These are phyloP conservation scores for Amoebophrya sp. DNA, from an alignment of 169 alveolate species.

Conservation along the genomic window DNA sequence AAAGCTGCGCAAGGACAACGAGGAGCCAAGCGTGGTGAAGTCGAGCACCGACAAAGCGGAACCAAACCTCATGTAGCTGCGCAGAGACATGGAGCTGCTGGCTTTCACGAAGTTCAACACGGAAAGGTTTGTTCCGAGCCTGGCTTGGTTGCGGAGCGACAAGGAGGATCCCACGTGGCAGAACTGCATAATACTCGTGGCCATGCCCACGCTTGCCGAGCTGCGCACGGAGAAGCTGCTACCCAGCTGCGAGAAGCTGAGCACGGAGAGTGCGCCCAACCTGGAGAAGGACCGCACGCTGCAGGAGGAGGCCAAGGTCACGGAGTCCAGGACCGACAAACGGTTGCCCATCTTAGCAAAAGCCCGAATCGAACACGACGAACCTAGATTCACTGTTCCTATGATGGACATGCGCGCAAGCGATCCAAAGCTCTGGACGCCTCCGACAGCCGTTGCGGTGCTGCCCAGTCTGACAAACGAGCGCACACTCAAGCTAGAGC, in stretches of 20 bases:
- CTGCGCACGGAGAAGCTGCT: not conserved
- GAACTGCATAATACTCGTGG: too few relatives aligned
- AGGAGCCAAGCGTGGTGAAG: not conserved
- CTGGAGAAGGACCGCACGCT: not conserved
- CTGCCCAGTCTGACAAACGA: slow-evolving; percentile 13
- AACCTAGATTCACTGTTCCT: not conserved
- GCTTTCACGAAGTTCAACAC: not conserved
- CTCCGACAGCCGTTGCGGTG: not conserved
- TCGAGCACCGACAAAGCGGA: slow-evolving; percentile 14
- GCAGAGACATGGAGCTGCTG: not conserved
- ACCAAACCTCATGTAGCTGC: not conserved
- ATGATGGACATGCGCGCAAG: not conserved
- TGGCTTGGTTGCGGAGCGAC: not conserved
- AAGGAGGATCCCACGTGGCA: too few relatives aligned
- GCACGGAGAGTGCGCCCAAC: not conserved
- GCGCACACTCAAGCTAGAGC: slow-evolving; percentile 18
- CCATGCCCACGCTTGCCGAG: not conserved
- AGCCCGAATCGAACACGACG: not conserved
- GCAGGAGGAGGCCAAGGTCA: not conserved
- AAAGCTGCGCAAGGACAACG: not conserved
- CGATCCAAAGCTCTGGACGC: not conserved
- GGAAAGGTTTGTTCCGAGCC: not conserved
- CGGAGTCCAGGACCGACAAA: not conserved
- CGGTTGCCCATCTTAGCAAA: not conserved
- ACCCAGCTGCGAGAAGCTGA: not conserved